Evolutionary conservation across 75 land plant genomes (phyloP).

Genomic region (Pinus tabuliformis): DNA sequence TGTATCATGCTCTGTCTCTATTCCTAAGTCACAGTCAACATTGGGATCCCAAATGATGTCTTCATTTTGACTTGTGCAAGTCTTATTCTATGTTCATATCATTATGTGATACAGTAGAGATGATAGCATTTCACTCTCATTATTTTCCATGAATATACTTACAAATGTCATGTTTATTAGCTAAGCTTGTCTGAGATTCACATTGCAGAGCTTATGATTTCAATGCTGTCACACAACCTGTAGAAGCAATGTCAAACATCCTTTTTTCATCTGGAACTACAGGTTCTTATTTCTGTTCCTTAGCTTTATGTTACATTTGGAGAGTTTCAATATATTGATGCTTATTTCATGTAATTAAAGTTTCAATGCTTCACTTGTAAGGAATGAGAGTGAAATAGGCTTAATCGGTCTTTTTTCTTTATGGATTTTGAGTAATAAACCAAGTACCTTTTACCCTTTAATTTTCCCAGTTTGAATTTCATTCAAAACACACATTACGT

Average conservation of each 20-base stretch:
- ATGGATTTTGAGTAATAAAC: neutral
- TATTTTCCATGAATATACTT: neutral
- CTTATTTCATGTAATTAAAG: neutral
- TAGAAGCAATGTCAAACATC: constrained; percentile 75
- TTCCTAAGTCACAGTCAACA: neutral
- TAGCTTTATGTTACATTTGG: neutral
- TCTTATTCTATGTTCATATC: neutral
- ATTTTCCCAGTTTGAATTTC: no score
- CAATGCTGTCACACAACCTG: constrained; percentile 47
- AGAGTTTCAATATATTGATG: neutral
- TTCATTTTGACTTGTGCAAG: neutral
- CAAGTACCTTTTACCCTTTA: neutral
- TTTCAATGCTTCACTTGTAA: neutral
- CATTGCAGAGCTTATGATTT: constrained; percentile 43
- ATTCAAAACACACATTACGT: no score
- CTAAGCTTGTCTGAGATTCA: neutral
- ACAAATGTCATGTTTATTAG: neutral
- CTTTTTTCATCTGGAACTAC: constrained; percentile 99
- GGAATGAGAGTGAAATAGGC: no score
- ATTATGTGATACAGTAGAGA: neutral
- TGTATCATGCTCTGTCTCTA: neutral
- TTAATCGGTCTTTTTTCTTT: neutral
- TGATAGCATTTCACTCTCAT: neutral
- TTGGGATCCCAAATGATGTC: neutral
- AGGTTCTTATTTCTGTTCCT: constrained; percentile 36